Conservation (phyloP, 2,329 filamentous ascomycete species). For the Orbilia brochopaga region DNA sequence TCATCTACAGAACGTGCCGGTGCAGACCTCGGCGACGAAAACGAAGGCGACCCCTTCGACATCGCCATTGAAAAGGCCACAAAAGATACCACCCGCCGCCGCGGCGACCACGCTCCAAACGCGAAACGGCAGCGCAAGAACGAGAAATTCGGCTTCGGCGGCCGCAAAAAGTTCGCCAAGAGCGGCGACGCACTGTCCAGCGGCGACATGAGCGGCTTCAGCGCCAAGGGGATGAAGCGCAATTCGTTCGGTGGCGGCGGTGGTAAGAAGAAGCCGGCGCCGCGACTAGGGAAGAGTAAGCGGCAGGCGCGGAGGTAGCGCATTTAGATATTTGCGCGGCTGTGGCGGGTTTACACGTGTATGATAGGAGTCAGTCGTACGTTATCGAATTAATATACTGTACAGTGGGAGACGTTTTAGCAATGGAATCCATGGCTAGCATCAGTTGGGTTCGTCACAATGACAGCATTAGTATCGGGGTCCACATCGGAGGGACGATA, state of each 20-base stretch:
- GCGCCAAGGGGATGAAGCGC: slow-evolving; percentile 63
- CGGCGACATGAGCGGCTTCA: slow-evolving; percentile 80
- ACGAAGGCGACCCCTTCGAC: slow-evolving; percentile 89
- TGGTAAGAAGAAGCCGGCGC: slow-evolving; percentile 55
- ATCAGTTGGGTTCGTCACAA: no score
- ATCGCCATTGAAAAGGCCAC: slow-evolving; percentile 77
- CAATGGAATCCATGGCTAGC: no score
- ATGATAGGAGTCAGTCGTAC: slow-evolving; percentile 44
- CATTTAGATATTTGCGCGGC: not conserved
- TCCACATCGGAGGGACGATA: no score
- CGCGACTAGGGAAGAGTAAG: slow-evolving; percentile 59
- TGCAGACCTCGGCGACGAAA: slow-evolving; percentile 68
- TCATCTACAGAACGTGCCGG: slow-evolving; percentile 79
- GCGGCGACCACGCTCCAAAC: slow-evolving; percentile 60
- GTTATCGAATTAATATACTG: no score
- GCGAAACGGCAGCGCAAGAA: slow-evolving; percentile 91
- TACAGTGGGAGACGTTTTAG: no score
- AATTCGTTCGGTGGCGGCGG: slow-evolving; percentile 51
- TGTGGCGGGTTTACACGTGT: slow-evolving; percentile 6
- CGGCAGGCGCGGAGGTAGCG: slow-evolving; percentile 52
- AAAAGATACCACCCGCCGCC: slow-evolving; percentile 61
- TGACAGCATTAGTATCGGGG: no score
- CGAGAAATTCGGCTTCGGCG: slow-evolving; percentile 91
- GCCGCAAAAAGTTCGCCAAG: slow-evolving; percentile 91
- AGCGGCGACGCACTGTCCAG: slow-evolving; percentile 85